Evolutionary conservation across 768 basidiomycete species (phyloP), one percentile per base, ranked within the genome.

Genomic region (Lactifluus piperatus): DNA sequence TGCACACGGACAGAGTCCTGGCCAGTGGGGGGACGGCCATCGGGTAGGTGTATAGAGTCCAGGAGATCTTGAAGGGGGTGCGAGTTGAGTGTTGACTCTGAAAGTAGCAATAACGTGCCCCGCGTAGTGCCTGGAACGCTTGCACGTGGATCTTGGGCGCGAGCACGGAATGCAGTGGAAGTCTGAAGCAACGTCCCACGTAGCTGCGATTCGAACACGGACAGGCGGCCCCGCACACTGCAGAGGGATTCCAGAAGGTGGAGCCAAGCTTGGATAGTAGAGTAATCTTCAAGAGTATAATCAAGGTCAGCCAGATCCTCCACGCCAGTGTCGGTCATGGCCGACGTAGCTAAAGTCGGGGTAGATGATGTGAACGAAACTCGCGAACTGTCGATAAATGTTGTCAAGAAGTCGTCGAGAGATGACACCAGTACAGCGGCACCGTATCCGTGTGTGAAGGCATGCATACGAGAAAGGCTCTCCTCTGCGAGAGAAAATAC

Each of bases 391-490:
- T 84, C 80, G 26, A 94, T 76, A 66, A 97, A 94, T 1, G 79
- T 74, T 29, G 80, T 74, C 61, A 97, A 76, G 57, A 86, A 81
- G 8, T 76, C 73, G 68, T 95, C 91, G 32, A 95, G 68, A 0
- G 91, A 81, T 36, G 81, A 77, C 22, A 97, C 76, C 18, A 95
- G 79, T 6, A 85, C 88, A 2, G 78, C 74, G 1, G 83, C 77
- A 5, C 86, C 95, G 68, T 91, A 97, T 0, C 95, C 95, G 68
- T 95, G 85, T 2, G 95, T 97, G 69, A 99, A 88, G 0, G 76
- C 74, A 41, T 80, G 75, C 68, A 88, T 92, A 26, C 94, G 80
- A 39, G 72, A 72, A 57, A 94, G 75, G 34, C 89, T 88, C 37
- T 89, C 91, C 65, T 95, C 93, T 14, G 88, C 87, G 34, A 82